Evolutionary conservation across 495 filamentous ascomycete species (phyloP), one percentile per base, ranked within the genome.

Genomic region (Trichoderma orchidacearum): DNA sequence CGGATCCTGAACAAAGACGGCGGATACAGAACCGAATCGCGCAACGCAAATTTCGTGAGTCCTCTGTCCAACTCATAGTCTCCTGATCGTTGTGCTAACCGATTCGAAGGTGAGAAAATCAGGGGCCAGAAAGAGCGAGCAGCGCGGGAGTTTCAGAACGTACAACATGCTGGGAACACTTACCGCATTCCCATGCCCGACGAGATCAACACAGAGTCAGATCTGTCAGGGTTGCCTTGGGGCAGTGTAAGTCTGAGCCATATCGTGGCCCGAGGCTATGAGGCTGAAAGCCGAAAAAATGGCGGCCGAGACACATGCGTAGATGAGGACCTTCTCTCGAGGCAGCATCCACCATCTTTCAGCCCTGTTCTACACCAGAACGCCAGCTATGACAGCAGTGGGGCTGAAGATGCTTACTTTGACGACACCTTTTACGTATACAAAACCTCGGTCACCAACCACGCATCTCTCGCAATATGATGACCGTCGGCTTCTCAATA

Each of bases 191-290:
- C 78, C 0, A 72, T 72, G 23, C 65, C 80, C 1, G 69, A 72
- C 1, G 80, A 79, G 17, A 59, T 79, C 54, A 76, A 72, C 31
- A 60, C 64, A 36, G 72, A 67, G 29, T 64, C 70, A 27, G 75
- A 78, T 34, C 72, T 80, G 11, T 79, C 80, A 0, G 83, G 83
- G 4, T 64, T 86, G 3, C 83, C 83, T 0, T 86, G 83, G 83
- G 83, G 83, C 18, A 73, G 80, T 23, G 53, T 84, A 41, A 79
- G 72, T 56, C 68, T 86, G 68, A 66, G 67, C 28, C 75, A 80
- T 59, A 70, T 84, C 3, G 68, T 85, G 0, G 66, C 74, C 8
- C 66, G 70, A 9, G 81, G 82, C 17, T 76, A 80, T 59, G 70
- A 73, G 41, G 68, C 66, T 27, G 75, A 77, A 54, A 66, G 64